phyloP scores from a whole-genome alignment of 768 basidiomycete species.

The Strobilomyces dryophilus region DNA sequence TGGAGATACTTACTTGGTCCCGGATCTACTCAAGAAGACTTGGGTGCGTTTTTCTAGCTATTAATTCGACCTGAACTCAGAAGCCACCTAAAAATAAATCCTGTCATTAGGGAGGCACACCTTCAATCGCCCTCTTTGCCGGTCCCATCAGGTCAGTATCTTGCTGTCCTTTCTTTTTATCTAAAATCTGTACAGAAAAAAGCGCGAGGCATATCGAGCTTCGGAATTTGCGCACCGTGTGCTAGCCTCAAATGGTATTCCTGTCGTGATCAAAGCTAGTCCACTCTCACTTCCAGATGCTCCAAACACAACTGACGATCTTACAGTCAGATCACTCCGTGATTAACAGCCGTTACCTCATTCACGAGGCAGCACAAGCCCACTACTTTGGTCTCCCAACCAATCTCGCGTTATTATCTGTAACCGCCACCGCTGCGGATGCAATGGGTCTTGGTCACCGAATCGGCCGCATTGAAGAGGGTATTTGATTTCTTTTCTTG shows the following conservation, averaged over 20 bases:
- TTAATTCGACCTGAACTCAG: too few species aligned
- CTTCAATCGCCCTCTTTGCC: constrained; percentile 79
- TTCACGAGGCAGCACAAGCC: constrained; percentile 70
- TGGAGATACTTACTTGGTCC: constrained; percentile 79
- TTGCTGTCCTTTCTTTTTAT: background rate
- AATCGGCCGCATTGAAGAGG: constrained; percentile 57
- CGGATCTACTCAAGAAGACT: constrained; percentile 66
- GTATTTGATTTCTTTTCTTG: constrained; percentile 17
- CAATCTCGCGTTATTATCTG: constrained; percentile 55
- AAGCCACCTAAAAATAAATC: constrained; percentile 5
- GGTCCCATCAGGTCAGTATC: constrained; percentile 35
- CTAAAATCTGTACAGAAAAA: constrained; percentile 42
- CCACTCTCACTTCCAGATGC: background rate
- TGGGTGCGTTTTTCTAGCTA: constrained; percentile 39
- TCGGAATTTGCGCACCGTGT: constrained; percentile 80
- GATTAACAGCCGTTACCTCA: constrained; percentile 61
- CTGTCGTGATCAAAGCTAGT: constrained; percentile 70
- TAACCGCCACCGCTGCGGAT: constrained; percentile 63
- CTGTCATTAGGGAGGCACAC: constrained; percentile 49
- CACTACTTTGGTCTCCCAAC: constrained; percentile 62
- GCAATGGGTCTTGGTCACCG: constrained; percentile 73
- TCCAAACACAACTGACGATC: background rate
- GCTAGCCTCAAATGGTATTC: constrained; percentile 61
- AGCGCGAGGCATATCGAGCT: constrained; percentile 77
- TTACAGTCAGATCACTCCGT: constrained; percentile 54